phyloP scores from a whole-genome alignment of 1,284 basidiomycete genomes.

The Cryptococcus wingfieldii region DNA sequence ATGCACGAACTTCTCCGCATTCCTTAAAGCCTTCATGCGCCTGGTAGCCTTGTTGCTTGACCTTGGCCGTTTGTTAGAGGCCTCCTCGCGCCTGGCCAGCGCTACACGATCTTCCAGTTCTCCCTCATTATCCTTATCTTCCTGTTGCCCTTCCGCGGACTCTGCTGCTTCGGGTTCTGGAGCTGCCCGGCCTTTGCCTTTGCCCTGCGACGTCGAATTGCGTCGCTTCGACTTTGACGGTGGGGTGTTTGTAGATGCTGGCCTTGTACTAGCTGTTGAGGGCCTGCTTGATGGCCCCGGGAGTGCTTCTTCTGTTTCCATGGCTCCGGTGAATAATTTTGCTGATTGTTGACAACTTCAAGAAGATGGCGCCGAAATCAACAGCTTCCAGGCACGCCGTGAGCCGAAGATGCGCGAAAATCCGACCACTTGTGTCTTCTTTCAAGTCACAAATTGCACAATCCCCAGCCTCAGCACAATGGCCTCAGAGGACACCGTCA shows the following conservation, averaged over 20 bases:
- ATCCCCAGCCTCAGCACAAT: background rate
- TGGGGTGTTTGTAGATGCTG: no score
- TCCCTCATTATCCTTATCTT: background rate
- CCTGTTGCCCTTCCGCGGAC: background rate
- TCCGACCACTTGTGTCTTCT: background rate
- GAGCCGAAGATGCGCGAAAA: no score
- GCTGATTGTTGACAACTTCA: background rate
- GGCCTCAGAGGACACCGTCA: constrained; percentile 5
- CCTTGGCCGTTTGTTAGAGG: no score
- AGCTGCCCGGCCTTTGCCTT: background rate
- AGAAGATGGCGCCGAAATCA: no score
- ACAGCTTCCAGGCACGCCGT: no score
- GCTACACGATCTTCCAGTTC: background rate
- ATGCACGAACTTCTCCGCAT: constrained; percentile 1
- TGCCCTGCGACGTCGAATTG: background rate
- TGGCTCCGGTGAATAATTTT: background rate
- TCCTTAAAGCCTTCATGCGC: background rate
- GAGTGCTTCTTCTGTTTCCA: background rate
- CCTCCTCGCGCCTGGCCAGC: no score
- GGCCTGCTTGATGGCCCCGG: background rate
- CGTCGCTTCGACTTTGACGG: no score
- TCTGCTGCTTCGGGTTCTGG: background rate
- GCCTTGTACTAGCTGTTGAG: no score
- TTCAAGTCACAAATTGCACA: background rate
- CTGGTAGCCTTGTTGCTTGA: no score